Base-by-base conservation (phyloP, 2,329 filamentous ascomycete species). In the Emericellopsis atlantica region DNA sequence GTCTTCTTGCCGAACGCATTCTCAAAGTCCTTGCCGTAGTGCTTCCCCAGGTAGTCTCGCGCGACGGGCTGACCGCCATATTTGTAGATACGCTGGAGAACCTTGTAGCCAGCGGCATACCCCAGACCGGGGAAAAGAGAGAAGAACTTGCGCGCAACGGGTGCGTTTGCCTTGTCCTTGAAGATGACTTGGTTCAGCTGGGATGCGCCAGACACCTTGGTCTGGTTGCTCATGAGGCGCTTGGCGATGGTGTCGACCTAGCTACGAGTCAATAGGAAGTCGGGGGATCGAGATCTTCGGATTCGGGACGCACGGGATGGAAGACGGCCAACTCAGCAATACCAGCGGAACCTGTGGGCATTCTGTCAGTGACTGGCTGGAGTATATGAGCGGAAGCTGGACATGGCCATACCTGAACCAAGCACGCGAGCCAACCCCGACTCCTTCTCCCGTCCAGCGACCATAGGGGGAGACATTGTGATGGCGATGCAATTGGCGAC, bases 171-270 rank as follows among this genome's bases (percentile, higher is more conserved):
- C 63, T 81, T 84, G 54, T 95, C 84, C 64, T 79, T 92, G 78
- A 98, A 98, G 59, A 98, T 84, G 64, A 98, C 88, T 49, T 77
- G 67, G 67, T 94, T 96, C 55, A 98, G 69, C 58, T 86, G 78
- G 42, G 74, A 58, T 23, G 54, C 49, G 46, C 40, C 53, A 45
- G 52, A 38, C 45, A 64, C 61, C 48, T 57, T 57, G 46, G 78
- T 79, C 62, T 94, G 83, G 66, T 98, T 95, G 78, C 88, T 95
- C 92, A 98, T 98, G 65, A 98, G 78, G 52, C 92, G 86, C 74
- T 98, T 98, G 48, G 92, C 90, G 55, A 93, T 95, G 39, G 92
- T 98, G 67, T 98, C 92, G 61, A 98, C 86, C 84, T 90, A 46
- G 11, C 36, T 15, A 9, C 12, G 32, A 43, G 40, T 36, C 39